A percentile compares a stretch with the other conserved stretches of the same genome.
Conservation (phyloP, 345 rosid species). For the Arabis alpina region DNA sequence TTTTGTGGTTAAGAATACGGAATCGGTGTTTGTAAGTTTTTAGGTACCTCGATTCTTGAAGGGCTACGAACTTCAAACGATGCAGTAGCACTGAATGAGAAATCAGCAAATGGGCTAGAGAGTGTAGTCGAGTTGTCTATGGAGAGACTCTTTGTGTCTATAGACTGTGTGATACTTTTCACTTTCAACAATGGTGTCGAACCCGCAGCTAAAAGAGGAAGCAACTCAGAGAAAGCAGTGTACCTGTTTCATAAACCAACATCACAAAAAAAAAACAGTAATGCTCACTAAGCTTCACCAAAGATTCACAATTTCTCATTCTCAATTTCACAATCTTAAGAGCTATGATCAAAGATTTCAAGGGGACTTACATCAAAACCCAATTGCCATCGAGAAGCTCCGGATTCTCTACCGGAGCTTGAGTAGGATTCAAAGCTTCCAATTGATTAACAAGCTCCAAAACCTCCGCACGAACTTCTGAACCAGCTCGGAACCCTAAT, state of each 20-base stretch:
- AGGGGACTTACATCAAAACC: constrained; percentile 77
- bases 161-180: constrained; percentile 65
- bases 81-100: constrained; percentile 88
- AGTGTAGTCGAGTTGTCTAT: constrained; percentile 71
- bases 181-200: constrained; percentile 75
- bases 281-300: constrained; percentile 10
- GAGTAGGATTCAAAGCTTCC: constrained; percentile 81
- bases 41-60: constrained; percentile 79
- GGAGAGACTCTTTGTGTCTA: constrained; percentile 56
- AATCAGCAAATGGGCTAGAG: constrained; percentile 78
- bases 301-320: constrained; percentile 13
- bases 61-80: constrained; percentile 79
- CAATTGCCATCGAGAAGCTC: constrained; percentile 84
- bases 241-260: constrained; percentile 54
- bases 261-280: neutral
- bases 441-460: constrained; percentile 85
- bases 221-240: constrained; percentile 88
- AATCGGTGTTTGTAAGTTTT: constrained; percentile 8
- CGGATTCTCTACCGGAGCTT: constrained; percentile 66
- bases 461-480: constrained; percentile 82
- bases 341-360: neutral
- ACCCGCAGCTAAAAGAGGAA: constrained; percentile 87
- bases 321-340: neutral
- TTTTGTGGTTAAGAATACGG: neutral
- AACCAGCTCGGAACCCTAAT: constrained; percentile 71